Percentiles rank a stretch among this genome's conserved stretches.
Evolutionary conservation across 352 stramenopile genomes (phyloP).

Genomic region (Globisporangium megalacanthum): DNA sequence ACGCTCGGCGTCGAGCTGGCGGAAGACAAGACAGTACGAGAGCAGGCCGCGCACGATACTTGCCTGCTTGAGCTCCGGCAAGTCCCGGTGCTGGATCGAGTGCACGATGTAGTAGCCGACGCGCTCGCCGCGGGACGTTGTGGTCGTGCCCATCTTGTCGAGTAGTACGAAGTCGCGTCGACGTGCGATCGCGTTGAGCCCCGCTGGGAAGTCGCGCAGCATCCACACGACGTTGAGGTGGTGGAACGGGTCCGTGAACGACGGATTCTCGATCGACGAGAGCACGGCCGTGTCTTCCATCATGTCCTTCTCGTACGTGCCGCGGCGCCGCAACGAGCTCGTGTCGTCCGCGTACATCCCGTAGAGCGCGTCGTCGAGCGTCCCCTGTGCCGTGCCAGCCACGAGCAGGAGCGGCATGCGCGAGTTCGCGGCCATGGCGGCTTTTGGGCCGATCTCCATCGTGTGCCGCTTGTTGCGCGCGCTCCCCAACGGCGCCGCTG

Average conservation of each 20-base stretch:
- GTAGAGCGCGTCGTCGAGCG: slow-evolving; percentile 51
- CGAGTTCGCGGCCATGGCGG: slow-evolving; percentile 38
- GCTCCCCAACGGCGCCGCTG: neutral
- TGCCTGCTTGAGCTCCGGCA: slow-evolving; percentile 29
- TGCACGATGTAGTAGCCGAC: slow-evolving; percentile 44
- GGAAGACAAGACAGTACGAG: slow-evolving; percentile 37
- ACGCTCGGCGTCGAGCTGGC: slow-evolving; percentile 27
- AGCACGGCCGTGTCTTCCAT: slow-evolving; percentile 52
- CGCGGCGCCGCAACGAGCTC: slow-evolving; percentile 22
- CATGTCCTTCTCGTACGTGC: slow-evolving; percentile 33
- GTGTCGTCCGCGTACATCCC: slow-evolving; percentile 35
- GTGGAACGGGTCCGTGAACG: slow-evolving; percentile 42
- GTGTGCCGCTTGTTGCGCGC: slow-evolving; percentile 2
- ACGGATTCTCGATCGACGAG: slow-evolving; percentile 34
- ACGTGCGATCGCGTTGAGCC: slow-evolving; percentile 26
- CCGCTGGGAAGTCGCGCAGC: slow-evolving; percentile 25
- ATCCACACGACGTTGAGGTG: slow-evolving; percentile 43
- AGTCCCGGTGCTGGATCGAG: slow-evolving; percentile 44
- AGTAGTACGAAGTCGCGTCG: slow-evolving; percentile 38
- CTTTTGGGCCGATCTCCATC: slow-evolving; percentile 39
- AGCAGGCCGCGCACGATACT: slow-evolving; percentile 33
- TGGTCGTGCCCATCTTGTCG: slow-evolving; percentile 35
- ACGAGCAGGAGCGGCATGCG: slow-evolving; percentile 29
- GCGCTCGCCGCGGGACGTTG: slow-evolving; percentile 30
- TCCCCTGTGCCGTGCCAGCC: slow-evolving; percentile 26